A percentile compares a stretch with the other conserved stretches of the same genome.
phyloP scores from a whole-genome alignment of 441 rosid genomes.

The Monsonia emarginata region DNA sequence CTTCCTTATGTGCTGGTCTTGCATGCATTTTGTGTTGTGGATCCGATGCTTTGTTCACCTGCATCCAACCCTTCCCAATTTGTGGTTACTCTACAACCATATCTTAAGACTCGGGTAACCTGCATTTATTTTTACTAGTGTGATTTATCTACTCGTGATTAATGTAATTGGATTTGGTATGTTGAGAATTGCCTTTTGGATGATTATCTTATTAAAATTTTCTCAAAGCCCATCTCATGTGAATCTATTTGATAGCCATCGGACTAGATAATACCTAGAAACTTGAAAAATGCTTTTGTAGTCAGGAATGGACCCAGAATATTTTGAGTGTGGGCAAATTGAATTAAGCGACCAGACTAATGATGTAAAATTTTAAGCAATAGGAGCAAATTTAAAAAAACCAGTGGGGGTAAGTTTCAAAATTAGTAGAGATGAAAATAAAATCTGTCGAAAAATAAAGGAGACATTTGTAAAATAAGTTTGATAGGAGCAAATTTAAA shows the following conservation, averaged over 20 bases:
- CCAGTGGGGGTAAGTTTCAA: too few relatives aligned
- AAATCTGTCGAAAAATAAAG: too few relatives aligned
- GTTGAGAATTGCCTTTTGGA: not conserved
- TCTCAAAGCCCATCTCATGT: not conserved
- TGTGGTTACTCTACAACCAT: constrained; percentile 87
- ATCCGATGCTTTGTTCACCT: constrained; percentile 87
- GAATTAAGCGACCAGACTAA: too few relatives aligned
- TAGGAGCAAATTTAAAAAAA: too few relatives aligned
- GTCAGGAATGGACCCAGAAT: too few relatives aligned
- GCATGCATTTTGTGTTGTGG: constrained; percentile 93
- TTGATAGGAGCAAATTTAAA: too few relatives aligned
- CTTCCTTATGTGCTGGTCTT: constrained; percentile 81
- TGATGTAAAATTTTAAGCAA: too few relatives aligned
- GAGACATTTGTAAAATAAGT: too few relatives aligned
- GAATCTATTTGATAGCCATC: not conserved
- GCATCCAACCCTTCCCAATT: constrained; percentile 87
- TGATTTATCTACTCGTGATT: not conserved
- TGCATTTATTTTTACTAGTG: not conserved
- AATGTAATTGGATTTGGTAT: not conserved
- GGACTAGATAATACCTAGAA: not conserved
- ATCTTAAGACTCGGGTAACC: constrained; percentile 84
- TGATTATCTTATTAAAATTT: too few relatives aligned
- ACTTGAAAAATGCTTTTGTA: not conserved
- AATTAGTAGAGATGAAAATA: too few relatives aligned
- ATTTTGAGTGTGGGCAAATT: too few relatives aligned